phyloP scores from a whole-genome alignment of 805 yeast genomes.

The Deakozyma indianensis region DNA sequence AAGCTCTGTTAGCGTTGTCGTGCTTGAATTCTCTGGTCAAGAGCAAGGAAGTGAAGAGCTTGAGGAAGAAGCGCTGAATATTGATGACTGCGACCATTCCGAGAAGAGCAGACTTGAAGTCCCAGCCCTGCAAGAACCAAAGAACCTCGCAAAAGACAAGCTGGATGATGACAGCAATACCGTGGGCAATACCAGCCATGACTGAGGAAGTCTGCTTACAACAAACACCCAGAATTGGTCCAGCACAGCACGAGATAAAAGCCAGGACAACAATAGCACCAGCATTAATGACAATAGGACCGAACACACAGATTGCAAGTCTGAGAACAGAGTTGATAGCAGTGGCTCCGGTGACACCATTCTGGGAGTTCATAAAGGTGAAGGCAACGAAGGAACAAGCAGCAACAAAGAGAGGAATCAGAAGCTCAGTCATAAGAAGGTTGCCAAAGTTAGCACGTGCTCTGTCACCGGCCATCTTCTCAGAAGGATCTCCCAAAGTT shows the following conservation, averaged over 20 bases:
- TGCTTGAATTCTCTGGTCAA: constrained; percentile 93
- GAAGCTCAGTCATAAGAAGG: constrained; percentile 63
- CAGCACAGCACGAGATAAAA: constrained; percentile 89
- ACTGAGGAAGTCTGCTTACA: constrained; percentile 96
- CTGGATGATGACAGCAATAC: constrained; percentile 81
- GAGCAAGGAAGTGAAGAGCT: constrained; percentile 59
- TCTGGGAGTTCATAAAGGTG: constrained; percentile 73
- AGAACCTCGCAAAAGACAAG: constrained; percentile 79
- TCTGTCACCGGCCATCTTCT: constrained; percentile 48
- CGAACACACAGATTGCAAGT: constrained; percentile 49
- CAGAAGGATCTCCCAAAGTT: constrained; percentile 51
- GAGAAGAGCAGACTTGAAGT: constrained; percentile 69
- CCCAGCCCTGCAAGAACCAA: constrained; percentile 96
- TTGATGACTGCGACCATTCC: constrained; percentile 78
- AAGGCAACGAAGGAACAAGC: constrained; percentile 59
- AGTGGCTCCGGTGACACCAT: constrained; percentile 40
- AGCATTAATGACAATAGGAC: constrained; percentile 80
- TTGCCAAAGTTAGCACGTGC: constrained; percentile 69
- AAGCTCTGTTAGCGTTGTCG: constrained; percentile 90
- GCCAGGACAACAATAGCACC: constrained; percentile 70
- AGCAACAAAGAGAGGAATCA: constrained; percentile 59
- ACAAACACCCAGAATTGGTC: constrained; percentile 87
- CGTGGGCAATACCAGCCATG: constrained; percentile 92
- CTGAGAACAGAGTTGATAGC: constrained; percentile 43
- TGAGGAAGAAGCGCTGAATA: constrained; percentile 77